A percentile compares a stretch with the other conserved stretches of the same genome.
phyloP scores from a whole-genome alignment of 1,284 basidiomycete genomes.

The Ganoderma meredithae region DNA sequence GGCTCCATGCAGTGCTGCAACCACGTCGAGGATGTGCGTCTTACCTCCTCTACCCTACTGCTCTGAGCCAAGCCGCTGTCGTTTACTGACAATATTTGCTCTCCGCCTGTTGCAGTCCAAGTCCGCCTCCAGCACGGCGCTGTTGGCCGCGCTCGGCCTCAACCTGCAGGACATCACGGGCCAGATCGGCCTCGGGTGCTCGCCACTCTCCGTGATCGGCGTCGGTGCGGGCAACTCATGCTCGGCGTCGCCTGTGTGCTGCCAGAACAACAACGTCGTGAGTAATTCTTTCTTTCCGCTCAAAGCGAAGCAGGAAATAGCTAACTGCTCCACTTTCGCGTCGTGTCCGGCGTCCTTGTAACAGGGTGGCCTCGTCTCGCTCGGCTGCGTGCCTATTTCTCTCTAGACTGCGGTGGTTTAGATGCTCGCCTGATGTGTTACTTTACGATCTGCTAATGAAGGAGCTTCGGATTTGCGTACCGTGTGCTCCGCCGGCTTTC shows the following conservation, averaged over 20 bases:
- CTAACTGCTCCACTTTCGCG: not conserved
- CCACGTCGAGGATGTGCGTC: slow-evolving; percentile 28
- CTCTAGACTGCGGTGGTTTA: not conserved
- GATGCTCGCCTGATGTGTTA: not conserved
- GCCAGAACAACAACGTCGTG: slow-evolving; percentile 32
- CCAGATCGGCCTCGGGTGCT: slow-evolving; percentile 26
- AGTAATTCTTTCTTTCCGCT: slow-evolving; percentile 4
- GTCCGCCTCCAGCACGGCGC: slow-evolving; percentile 20
- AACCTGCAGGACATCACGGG: slow-evolving; percentile 22
- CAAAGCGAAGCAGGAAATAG: not conserved
- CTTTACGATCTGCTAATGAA: not conserved
- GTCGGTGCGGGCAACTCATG: slow-evolving; percentile 22
- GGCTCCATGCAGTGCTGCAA: slow-evolving; percentile 33
- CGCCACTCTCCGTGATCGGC: slow-evolving; percentile 28
- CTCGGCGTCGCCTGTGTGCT: slow-evolving; percentile 28
- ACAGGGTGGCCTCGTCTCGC: not conserved
- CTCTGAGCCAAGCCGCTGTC: no score
- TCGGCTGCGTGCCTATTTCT: not conserved
- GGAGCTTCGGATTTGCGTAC: no score
- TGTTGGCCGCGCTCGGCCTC: slow-evolving; percentile 22
- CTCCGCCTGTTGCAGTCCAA: not conserved
- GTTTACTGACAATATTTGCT: not conserved
- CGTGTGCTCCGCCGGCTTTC: no score
- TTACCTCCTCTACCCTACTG: no score
- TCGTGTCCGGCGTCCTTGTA: no score